Base-by-base conservation (phyloP, 2,329 filamentous ascomycete genomes). In the Colletotrichum salicis region DNA sequence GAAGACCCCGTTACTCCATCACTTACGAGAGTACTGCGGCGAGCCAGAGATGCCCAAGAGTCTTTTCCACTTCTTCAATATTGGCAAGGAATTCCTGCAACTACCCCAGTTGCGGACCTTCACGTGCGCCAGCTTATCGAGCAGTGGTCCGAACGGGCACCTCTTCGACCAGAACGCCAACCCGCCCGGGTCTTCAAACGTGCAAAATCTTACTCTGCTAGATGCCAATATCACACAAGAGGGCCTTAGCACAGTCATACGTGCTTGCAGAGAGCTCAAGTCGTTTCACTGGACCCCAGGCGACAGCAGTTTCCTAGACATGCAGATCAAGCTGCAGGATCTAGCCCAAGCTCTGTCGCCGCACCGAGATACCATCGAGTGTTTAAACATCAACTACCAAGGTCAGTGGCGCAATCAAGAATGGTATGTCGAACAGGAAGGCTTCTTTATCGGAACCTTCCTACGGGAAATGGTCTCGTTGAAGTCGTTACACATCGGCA, bases 61-160 rank as follows among this genome's bases (percentile, higher is more conserved):
- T 22, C 13, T 63, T 48, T 63, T 63, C n/a, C 60, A 63, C 19
- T 63, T 63, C 31, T 63, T 63, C 60, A 63, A 63, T 22, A 63
- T 63, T 35, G 60, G 60, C 7, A 63, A 54, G 19, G 60, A 63
- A 27, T 63, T 63, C 5, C 31, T 63, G 12, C 60, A 37, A n/a
- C 45, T 63, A 15, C 60, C 60, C 11, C 60, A 37, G 27, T 5
- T 63, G 5, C 13, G 31, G 2, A 52, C 60, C 5, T 63, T 63
- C 13, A 54, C 48, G 3, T 63, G 60, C 60, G 22, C 22, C 2
- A 37, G 48, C 12, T 35, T 63, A 24, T 54, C 60, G n/a, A 63
- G 27, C 22, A 63, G 60, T n/a, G 60, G 60, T 13, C 60, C 60
- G 4, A 63, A 63, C 48, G 60, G 60, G 10, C 60, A 63, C 29